Evolutionary conservation across 805 yeast species (phyloP).

Genomic region (Schwanniomyces polymorphus): DNA sequence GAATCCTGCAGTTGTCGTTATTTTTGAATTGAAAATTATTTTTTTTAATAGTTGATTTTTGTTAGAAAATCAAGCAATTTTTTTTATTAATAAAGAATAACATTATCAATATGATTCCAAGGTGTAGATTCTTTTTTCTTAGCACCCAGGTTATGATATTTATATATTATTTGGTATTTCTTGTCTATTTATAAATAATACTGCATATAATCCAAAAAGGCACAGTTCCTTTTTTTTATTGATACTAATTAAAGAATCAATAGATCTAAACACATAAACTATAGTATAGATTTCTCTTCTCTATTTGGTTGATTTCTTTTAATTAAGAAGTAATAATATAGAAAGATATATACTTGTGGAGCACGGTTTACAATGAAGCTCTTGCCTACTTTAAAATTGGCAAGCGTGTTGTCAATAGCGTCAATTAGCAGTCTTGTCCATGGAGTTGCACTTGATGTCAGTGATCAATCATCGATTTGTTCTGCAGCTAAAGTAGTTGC

Average conservation of each 20-base stretch:
- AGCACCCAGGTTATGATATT: background rate
- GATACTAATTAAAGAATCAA: background rate
- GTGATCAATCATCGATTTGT: conserved; percentile 38
- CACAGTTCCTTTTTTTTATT: background rate
- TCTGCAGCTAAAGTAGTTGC: conserved; percentile 35
- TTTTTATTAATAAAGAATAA: too few relatives aligned
- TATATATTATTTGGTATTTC: background rate
- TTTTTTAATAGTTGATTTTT: background rate
- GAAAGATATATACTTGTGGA: background rate
- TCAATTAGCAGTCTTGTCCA: background rate
- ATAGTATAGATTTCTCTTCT: background rate
- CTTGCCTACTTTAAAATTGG: background rate
- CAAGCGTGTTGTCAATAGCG: background rate
- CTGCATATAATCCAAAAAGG: background rate
- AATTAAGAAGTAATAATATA: background rate
- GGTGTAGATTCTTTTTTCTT: background rate
- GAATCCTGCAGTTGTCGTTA: conserved; percentile 58
- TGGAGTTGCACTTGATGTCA: conserved; percentile 27
- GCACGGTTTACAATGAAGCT: background rate
- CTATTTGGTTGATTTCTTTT: background rate
- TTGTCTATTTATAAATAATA: background rate
- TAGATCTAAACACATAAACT: background rate
- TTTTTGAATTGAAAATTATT: background rate
- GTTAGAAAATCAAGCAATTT: too few relatives aligned
- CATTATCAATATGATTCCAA: too few relatives aligned